Conservation (phyloP, 495 filamentous ascomycete species). For the Monascus purpureus region DNA sequence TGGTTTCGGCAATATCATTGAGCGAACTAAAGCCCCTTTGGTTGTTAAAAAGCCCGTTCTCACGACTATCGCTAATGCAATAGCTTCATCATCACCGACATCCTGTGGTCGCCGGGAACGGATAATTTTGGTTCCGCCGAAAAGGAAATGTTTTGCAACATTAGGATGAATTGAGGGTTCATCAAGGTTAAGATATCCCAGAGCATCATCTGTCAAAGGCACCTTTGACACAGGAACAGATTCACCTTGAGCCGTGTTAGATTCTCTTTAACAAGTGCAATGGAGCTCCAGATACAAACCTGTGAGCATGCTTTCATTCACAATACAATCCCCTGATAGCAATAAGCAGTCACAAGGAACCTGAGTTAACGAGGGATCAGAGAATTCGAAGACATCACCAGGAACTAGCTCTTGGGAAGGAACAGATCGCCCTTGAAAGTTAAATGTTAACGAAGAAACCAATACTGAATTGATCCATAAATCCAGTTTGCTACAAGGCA, state of each 20-base stretch:
- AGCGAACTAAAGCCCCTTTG: slow-evolving; percentile 88
- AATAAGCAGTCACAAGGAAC: slow-evolving; percentile 90
- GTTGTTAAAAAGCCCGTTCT: slow-evolving; percentile 95
- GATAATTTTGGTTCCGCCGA: slow-evolving; percentile 91
- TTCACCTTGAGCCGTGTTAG: slow-evolving; percentile 47
- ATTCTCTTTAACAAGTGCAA: not conserved
- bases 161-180: slow-evolving; percentile 67
- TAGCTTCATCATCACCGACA: slow-evolving; percentile 72
- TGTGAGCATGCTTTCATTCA: slow-evolving; percentile 99
- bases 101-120: slow-evolving; percentile 79
- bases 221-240: slow-evolving; percentile 93
- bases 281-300: slow-evolving; percentile 27
- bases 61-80: slow-evolving; percentile 80
- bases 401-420: slow-evolving; percentile 81
- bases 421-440: slow-evolving; percentile 58
- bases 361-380: slow-evolving; percentile 85
- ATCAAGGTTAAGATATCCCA: slow-evolving; percentile 56
- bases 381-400: slow-evolving; percentile 94
- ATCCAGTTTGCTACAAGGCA: not conserved
- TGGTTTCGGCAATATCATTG: slow-evolving; percentile 97
- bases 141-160: slow-evolving; percentile 77
- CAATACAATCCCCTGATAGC: slow-evolving; percentile 89
- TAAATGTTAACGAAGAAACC: slow-evolving; percentile 1
- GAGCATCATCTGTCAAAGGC: slow-evolving; percentile 70
- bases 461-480: not conserved